Base-by-base conservation (phyloP, 208 protist genomes). In the Wallacemonas sp. region DNA sequence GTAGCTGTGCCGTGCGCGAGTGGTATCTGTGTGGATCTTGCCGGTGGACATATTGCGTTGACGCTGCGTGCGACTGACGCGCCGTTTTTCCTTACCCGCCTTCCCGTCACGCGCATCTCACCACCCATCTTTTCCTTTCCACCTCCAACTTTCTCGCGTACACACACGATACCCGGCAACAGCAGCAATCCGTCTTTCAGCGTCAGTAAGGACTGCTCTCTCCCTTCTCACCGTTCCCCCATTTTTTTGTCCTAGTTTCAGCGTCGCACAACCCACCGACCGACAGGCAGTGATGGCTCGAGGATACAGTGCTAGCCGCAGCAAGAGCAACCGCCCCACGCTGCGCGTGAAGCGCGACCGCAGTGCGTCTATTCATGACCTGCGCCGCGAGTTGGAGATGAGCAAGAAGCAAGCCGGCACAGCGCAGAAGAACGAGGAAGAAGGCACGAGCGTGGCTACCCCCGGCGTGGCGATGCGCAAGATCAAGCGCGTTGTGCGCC, bases 231-330 rank as follows among this genome's bases (percentile, higher is more conserved):
- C 37, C 2, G 39, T 57, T 61, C 36, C 36, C 19, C 33, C 45
- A 6, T 68, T 19, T 52, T 6, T 60, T 36, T 60, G 15, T 58
- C 32, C n/a, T 27, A 30, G 30, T 17, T 17, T 32, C 32, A 5
- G 19, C 13, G 30, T 4, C 29, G 21, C 52, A 27, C 4, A 8
- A 48, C 10, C 37, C 19, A 36, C 9, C 12, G 2, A 72, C 19
- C 33, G 29, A 55, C 17, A 34, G 22, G 21, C 29, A n/a, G 66
- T 13, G 12, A 94, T 94, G 89, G 89, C 68, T 38, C 76, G 89
- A 55, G 89, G 89, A 42, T 94, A 94, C 71, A 89, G 83, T 61
- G 83, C 78, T 29, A 87, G 64, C 58, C 85, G 89, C 52, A 86
- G 81, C 66, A 89, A 81, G 65, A 94, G 81, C 71, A 68, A 71